Evolutionary conservation across 306 rosid genomes (phyloP), one percentile per base, ranked within the genome.

Genomic region (Astragalus glycyphyllos): DNA sequence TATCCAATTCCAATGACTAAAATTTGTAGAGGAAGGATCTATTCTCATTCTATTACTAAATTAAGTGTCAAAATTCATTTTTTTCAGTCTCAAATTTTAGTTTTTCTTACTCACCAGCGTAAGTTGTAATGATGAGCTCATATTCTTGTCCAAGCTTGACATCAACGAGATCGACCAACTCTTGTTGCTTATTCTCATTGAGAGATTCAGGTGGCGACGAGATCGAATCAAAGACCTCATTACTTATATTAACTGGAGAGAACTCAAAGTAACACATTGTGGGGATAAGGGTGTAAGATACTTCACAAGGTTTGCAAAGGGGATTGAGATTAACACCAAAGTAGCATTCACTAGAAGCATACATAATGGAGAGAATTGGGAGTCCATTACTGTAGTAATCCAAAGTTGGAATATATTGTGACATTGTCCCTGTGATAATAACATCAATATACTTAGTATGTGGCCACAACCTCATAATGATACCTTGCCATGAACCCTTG

Each of bases 341-440:
- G 67, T 89, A 92, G 72, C 96, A 92, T 74, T 92, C 97, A n/a
- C 96, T 89, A 0, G 97, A 89, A 44, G 89, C 97, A 38, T 92
- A 92, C 97, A 92, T 89, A 11, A 92, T 86, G 77, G 94, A 87
- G 9, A 89, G 94, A 67, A 89, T 80, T 42, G 97, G 97, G 46
- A 92, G 88, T 23, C 85, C 85, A 65, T 87, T 83, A 82, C 90
- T 80, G 57, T 89, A 92, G 65, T 84, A 78, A 68, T 92, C 97
- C 38, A 92, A 69, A 4, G 90, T 92, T 26, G 31, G 31, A 26
- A 26, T 26, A 4, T 26, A 26, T 4, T 26, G 31, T 26, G 31
- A 26, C 31, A 92, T 92, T 23, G 97, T 86, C 69, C 97, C 97
- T 0, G 97, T 92, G 57, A 92, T 96, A 50, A 92, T 92, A 48